phyloP scores from a whole-genome alignment of 176 grass and related monocot species.

The Stipa capillata region DNA sequence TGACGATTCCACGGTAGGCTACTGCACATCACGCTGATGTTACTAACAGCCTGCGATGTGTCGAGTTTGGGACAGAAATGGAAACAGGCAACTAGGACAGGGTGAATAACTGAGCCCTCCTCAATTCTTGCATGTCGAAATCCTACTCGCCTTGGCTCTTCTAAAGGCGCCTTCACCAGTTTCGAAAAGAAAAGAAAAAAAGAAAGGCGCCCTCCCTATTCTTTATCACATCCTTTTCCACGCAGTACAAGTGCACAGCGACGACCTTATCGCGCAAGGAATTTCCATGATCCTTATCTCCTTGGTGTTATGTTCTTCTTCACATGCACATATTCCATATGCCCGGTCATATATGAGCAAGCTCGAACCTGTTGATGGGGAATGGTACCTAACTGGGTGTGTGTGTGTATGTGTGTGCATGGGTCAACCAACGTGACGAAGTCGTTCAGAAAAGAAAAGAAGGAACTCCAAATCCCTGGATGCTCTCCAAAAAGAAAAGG shows the following conservation, averaged over 20 bases:
- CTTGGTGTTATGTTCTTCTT: slow-evolving; percentile 11
- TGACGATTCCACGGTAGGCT: not conserved
- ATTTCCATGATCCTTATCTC: not conserved
- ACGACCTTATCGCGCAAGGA: slow-evolving; percentile 1
- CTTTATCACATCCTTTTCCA: not conserved
- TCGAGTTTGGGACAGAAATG: not conserved
- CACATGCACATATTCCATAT: slow-evolving; percentile 35
- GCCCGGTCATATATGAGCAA: not conserved
- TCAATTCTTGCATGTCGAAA: not conserved
- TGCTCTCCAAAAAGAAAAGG: slow-evolving; percentile 10
- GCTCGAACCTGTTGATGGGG: not conserved
- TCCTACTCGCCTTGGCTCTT: not conserved
- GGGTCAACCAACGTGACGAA: slow-evolving; percentile 23
- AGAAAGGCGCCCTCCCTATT: not conserved
- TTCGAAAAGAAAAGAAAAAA: no score
- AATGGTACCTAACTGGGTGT: not conserved
- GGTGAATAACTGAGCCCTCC: not conserved
- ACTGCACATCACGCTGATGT: not conserved
- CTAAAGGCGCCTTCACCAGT: not conserved
- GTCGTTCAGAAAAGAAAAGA: not conserved
- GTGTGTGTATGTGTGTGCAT: not conserved
- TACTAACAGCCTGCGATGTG: no score
- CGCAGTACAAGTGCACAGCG: not conserved
- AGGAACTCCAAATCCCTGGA: slow-evolving; percentile 25
- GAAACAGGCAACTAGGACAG: not conserved